Evolutionary conservation across 139 green algal genomes (phyloP).

Genomic region (Chlamydomonas urium): DNA sequence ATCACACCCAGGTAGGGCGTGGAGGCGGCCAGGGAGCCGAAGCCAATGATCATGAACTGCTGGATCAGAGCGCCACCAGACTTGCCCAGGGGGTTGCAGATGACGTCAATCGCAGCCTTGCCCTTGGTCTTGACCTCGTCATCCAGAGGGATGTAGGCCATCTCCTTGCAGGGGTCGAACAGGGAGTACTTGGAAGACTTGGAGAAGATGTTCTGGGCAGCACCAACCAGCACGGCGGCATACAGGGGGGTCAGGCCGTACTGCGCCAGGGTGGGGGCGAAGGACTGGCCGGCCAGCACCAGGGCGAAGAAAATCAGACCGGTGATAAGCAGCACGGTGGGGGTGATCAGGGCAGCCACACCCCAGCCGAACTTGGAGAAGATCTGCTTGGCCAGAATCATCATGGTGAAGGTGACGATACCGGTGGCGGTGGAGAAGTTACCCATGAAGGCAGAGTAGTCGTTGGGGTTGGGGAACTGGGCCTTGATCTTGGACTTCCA

Average conservation of each 20-base stretch:
- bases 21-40: conserved; percentile 93
- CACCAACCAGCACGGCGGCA: conserved; percentile 93
- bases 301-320: conserved; percentile 94
- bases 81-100: conserved; percentile 99
- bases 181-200: conserved; percentile 97
- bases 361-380: conserved; percentile 97
- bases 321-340: conserved; percentile 92
- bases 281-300: conserved; percentile 72
- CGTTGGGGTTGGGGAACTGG: conserved; percentile 96
- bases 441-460: conserved; percentile 64
- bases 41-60: conserved; percentile 96
- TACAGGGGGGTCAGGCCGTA: conserved; percentile 91
- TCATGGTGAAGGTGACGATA: conserved; percentile 94
- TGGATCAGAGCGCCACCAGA: conserved; percentile 97
- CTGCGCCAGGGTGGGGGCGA: conserved; percentile 74
- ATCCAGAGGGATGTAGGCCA: conserved; percentile 98
- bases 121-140: conserved; percentile 90
- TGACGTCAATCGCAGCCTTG: conserved; percentile 99
- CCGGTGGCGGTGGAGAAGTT: conserved; percentile 81
- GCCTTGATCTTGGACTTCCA: conserved; percentile 99
- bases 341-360: conserved; percentile 92
- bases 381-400: conserved; percentile 92
- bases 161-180: conserved; percentile 99
- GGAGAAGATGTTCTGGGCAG: conserved; percentile 97
- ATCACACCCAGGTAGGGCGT: conserved; percentile 95